Evolutionary conservation across 1,139 yeast genomes (phyloP), one percentile per base, ranked within the genome.

Genomic region (Lodderomyces metapsilosis): DNA sequence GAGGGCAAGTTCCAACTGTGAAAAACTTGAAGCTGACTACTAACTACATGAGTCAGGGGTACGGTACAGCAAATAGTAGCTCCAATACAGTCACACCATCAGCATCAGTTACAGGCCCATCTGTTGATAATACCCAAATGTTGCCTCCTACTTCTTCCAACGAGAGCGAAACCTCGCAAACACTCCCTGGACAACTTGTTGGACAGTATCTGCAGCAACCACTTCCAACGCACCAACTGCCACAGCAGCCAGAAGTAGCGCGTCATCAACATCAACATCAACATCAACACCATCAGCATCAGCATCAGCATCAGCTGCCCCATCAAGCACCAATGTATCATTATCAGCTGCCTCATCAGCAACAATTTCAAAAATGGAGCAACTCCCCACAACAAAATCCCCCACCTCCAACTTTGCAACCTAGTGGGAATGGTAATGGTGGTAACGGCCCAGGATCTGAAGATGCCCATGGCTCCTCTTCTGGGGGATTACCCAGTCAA

Each of bases 271-370:
- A 27, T 15, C 45, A 37, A 17, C 27, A 20, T 5, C 22, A 40
- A 38, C 45, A 28, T 17, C 43, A 32, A 12, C 45, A 41, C 10
- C 45, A 36, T 7, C 37, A 36, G 30, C 47, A 34, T 15, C 49
- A 32, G n/a, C 48, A 43, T 18, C 43, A 33, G 18, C 38, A 18
- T 15, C 46, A 38, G 16, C 25, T 21, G 31, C 38, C 2, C 36
- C 47, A 7, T 25, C 39, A 11, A 12, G 41, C 6, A 21, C 15
- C 39, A 36, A 27, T 42, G 37, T 40, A n/a, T n/a, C 35, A 17
- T 20, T 21, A 34, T 7, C 32, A 24, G 32, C 38, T 22, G 20
- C 32, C 25, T 17, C 32, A 25, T 12, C 31, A 35, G 12, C 28
- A 34, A 5, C 25, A 33, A 5, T 20, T 20, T 20, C 36, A 21